Evolutionary conservation across 208 protist species (phyloP), one percentile per base, ranked within the genome.

Genomic region (Strigomonas culicis): DNA sequence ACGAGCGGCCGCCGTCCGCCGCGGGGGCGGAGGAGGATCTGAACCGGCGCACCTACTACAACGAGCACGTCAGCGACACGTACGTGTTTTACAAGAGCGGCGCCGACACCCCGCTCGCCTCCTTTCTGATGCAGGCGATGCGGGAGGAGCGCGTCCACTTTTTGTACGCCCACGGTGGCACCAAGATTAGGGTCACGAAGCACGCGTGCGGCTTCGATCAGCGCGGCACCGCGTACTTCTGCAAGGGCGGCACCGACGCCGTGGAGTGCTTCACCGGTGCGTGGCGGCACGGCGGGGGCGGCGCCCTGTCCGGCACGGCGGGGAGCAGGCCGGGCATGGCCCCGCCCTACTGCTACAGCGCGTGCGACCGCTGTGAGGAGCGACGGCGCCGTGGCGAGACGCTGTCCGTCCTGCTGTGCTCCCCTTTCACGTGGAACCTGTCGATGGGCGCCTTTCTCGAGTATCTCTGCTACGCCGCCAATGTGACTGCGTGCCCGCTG

Each of bases 361-460:
- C 21, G 3, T 58, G 52, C 25, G 19, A 19, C 36, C 36, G 30
- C 36, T 58, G 52, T 10, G 36, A 21, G 17, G 25, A 34, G 30
- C 24, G 17, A 25, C 15, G 17, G 32, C 34, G 31, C 6, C 22
- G 22, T 19, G 17, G 44, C 4, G 27, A 31, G 51, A 32, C n/a
- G 21, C 53, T 52, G 28, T 25, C 36, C 39, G 53, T 46, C 7
- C 0, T 4, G n/a, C 24, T 58, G 2, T 84, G 70, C 55, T 74
- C 79, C 1, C 63, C 77, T n/a, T 81, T 86, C 57, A 59, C 75
- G 34, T 51, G 86, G 17, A 86, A 79, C 66, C 1, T 88, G 59
- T 91, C 84, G 27, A 77, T 75, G 22, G 84, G 71, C 8, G 68
- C 75, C 10, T 86, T 91, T 70, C 46, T 88, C 13, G 84, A 91